Base-by-base conservation (phyloP, 768 basidiomycete species). In the Pleurotus citrinopileatus region DNA sequence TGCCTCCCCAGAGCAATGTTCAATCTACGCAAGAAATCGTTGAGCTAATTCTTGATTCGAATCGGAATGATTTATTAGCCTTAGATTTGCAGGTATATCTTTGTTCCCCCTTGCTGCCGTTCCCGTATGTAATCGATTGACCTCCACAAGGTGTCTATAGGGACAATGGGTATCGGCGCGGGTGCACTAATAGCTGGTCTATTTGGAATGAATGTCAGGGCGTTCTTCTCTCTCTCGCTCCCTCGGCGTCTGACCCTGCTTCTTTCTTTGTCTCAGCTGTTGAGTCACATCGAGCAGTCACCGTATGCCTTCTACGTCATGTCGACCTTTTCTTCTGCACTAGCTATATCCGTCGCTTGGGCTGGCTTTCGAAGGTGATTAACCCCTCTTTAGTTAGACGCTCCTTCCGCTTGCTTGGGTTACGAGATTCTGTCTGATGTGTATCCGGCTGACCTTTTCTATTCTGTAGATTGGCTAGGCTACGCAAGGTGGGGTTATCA, bases 1-100 rank as follows among this genome's bases (percentile, higher is more conserved):
- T 2, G 59, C 29, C 27, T 40, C 51, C 55, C 42, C 58, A 93
- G 93, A 83, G 79, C 52, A 98, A 98, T 65, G 91, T 98, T 34
- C 90, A 94, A 70, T 94, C 94, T 10, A 98, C 96, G 0, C 96
- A 98, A 74, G 96, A 98, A 71, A 98, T 98, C 51, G 92, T 96
- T 2, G 96, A 98, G 69, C 79, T 98, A 55, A 94, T 98, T 63
- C 78, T 98, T 36, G 96, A 98, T 68, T 90, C 94, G 44, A 97
- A 97, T 72, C 87, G 96, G 44, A 98, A 98, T 62, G 83, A 89
- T 3, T 76, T 98, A 13, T 77, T 98, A 19, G 91, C 92, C 42
- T 80, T 98, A 28, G 95, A 98, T 70, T 77, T 98, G 37, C 88
- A 94, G 77, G 91, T 87, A 59, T 15, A 70, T 58, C 38, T 27